phyloP scores from a whole-genome alignment of 768 basidiomycete species.

The Tylopilus balloui region DNA sequence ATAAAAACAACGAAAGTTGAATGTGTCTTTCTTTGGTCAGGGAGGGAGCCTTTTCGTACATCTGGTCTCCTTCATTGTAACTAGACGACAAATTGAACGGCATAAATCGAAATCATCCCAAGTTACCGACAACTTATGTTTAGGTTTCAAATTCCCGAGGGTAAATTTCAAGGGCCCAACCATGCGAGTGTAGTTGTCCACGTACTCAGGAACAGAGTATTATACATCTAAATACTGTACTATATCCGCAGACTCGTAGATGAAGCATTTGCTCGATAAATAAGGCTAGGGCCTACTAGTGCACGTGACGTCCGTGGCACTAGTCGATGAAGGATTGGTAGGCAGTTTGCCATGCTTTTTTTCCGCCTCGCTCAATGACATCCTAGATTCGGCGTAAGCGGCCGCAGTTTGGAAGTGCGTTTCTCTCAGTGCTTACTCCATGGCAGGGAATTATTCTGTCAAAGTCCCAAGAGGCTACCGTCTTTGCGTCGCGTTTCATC shows the following conservation, averaged over 20 bases:
- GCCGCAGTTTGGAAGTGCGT: background rate
- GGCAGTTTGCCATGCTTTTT: slow-evolving; percentile 48
- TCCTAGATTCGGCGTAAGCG: slow-evolving; percentile 33
- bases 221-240: slow-evolving; percentile 1
- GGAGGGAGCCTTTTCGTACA: too few species aligned
- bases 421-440: slow-evolving; percentile 35
- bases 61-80: too few species aligned
- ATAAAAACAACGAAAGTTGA: background rate
- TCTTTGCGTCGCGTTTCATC: slow-evolving; percentile 62
- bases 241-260: background rate
- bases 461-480: slow-evolving; percentile 70
- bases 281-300: background rate
- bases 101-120: background rate
- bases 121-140: background rate
- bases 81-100: background rate
- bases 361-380: slow-evolving; percentile 59
- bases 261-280: background rate
- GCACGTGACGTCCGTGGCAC: background rate
- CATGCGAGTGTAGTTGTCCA: background rate
- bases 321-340: slow-evolving; percentile 33
- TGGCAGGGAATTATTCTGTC: slow-evolving; percentile 73
- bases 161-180: background rate
- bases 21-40: too few species aligned
- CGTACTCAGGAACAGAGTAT: background rate
- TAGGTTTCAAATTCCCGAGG: background rate